phyloP scores from a whole-genome alignment of 2,329 filamentous ascomycete species.

The Calonectria honghensis region DNA sequence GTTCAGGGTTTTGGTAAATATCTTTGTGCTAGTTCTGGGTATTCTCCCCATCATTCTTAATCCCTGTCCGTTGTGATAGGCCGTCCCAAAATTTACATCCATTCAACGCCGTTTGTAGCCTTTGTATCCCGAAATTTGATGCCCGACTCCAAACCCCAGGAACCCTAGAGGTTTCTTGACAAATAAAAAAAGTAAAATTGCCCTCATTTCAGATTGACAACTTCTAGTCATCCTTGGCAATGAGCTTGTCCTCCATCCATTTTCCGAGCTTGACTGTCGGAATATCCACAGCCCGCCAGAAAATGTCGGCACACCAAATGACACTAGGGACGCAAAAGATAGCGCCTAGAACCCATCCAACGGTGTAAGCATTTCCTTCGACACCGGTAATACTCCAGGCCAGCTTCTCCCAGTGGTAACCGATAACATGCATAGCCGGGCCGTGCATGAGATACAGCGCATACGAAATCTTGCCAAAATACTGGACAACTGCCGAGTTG shows the following conservation, averaged over 20 bases:
- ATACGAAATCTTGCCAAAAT: conserved; percentile 77
- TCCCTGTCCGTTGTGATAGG: background rate
- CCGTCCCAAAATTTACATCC: conserved; percentile 1
- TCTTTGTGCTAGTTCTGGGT: background rate
- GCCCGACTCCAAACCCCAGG: conserved; percentile 9
- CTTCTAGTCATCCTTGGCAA: conserved; percentile 55
- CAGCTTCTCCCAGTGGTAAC: conserved; percentile 70
- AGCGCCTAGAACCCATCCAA: conserved; percentile 68
- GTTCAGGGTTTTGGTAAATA: background rate
- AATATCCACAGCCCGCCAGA: conserved; percentile 73
- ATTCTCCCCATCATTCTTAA: conserved; percentile 14
- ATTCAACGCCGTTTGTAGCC: conserved; percentile 9
- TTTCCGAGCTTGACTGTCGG: conserved; percentile 74
- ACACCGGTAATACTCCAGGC: conserved; percentile 69
- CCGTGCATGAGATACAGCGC: conserved; percentile 78
- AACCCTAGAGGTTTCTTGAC: background rate
- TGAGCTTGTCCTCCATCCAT: conserved; percentile 70
- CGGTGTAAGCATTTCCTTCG: conserved; percentile 66
- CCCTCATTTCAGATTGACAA: background rate
- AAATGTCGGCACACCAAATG: conserved; percentile 74
- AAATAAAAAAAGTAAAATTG: conserved; percentile 7
- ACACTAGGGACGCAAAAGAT: conserved; percentile 70
- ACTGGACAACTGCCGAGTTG: conserved; percentile 70
- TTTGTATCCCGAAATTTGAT: conserved; percentile 11
- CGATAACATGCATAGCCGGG: conserved; percentile 71